Conservation (phyloP, 345 rosid species). For the Angophora floribunda region DNA sequence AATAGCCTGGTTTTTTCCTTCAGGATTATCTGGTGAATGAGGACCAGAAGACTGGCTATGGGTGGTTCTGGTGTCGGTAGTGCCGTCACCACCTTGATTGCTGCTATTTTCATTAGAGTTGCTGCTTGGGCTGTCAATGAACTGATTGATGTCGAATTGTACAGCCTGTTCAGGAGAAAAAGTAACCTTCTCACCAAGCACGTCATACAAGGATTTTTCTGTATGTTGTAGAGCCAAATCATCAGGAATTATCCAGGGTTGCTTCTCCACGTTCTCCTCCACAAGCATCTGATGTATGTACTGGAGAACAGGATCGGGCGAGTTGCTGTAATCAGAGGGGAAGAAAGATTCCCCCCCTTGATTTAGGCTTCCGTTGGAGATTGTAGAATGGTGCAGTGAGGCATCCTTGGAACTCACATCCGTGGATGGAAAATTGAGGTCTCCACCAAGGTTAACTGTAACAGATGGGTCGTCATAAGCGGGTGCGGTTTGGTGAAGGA, state of each 20-base stretch:
- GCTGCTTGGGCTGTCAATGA: constrained; percentile 8
- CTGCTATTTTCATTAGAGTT: constrained; percentile 4
- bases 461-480: neutral
- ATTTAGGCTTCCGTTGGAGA: neutral
- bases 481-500: neutral
- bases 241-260: constrained; percentile 24
- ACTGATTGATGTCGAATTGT: neutral
- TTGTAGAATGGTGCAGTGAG: neutral
- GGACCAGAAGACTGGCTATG: neutral
- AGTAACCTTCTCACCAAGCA: constrained; percentile 11
- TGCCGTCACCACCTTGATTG: neutral
- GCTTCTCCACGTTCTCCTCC: constrained; percentile 36
- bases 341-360: neutral
- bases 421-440: neutral
- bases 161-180: neutral
- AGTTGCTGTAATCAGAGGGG: constrained; percentile 22
- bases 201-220: constrained; percentile 29
- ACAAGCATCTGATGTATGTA: constrained; percentile 30
- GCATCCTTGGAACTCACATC: neutral
- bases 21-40: neutral
- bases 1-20: neutral
- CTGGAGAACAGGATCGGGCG: constrained; percentile 18
- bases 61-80: neutral
- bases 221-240: constrained; percentile 28
- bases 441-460: neutral